Evolutionary conservation across 202 grass and related monocot genomes (phyloP), one percentile per base, ranked within the genome.

Genomic region (Bolboschoenoplectus hybrid): DNA sequence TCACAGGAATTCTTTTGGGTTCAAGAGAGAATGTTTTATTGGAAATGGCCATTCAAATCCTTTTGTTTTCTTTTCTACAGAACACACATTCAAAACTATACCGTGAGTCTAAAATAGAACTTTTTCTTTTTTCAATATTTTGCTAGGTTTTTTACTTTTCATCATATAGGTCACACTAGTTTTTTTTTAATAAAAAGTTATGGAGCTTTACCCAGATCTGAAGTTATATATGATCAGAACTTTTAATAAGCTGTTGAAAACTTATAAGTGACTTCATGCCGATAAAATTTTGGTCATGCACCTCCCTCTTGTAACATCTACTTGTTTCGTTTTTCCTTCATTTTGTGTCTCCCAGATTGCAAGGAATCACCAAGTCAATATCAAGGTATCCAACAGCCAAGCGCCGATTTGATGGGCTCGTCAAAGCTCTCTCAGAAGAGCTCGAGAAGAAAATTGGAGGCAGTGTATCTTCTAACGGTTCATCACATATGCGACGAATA

Each of bases 351-450:
- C 82, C 61, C 49, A 99, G 97, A 73, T 90, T 99, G 87, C 93
- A 91, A 93, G 97, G 97, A 78, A 99, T 99, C 81, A 99, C 92
- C 63, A 94, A 90, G 81, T 97, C 93, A 1, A 94, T 99, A 63
- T 97, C 93, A 82, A 94, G 97, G 81, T 99, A 92, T 87, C 97
- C 97, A 12, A 97, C 97, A 66, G 87, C 92, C 38, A 99, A 94
- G 76, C 91, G 97, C 1, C 93, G 91, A 19, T 99, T 99, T 1
- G 92, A 99, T 17, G 62, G 51, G 52, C 92, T 99, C 8, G 89
- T 99, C 1, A 94, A 93, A 67, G 76, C 85, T 16, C 91, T 99
- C 43, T 80, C 89, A 39, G 81, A 78, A 69, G 93, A 99, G 70
- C 93, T 99, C 0, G 97, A 99, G 91, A 93, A 85, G 89, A 99